Conservation (phyloP, 2,329 filamentous ascomycete species). For the Peltaster fructicola region DNA sequence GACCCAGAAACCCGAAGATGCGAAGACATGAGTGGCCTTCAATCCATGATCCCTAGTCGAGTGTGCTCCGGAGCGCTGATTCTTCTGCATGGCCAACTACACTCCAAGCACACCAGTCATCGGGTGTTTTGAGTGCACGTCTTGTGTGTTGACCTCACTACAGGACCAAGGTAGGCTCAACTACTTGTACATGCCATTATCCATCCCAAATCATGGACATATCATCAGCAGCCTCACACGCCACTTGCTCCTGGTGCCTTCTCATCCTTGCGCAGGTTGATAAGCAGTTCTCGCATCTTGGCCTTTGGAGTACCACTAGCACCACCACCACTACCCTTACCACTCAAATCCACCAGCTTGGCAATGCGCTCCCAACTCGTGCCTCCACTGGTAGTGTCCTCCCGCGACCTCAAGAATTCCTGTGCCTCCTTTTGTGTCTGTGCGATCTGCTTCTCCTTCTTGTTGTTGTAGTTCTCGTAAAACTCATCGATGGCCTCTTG, state of each 20-base stretch:
- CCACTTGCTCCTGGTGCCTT: constrained; percentile 49
- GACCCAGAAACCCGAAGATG: too few relatives aligned
- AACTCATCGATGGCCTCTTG: constrained; percentile 95
- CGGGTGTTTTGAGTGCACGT: too few relatives aligned
- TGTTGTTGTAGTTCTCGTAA: constrained; percentile 98
- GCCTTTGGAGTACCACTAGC: constrained; percentile 86
- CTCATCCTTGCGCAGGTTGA: constrained; percentile 83
- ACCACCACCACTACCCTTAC: constrained; percentile 76
- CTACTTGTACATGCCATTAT: too few relatives aligned
- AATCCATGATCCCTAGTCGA: too few relatives aligned
- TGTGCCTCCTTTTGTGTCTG: constrained; percentile 86
- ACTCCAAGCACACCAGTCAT: too few relatives aligned
- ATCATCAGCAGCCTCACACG: constrained; percentile 13
- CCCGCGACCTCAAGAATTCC: constrained; percentile 71
- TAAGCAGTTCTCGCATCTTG: constrained; percentile 78
- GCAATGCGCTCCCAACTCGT: constrained; percentile 98
- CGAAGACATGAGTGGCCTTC: too few relatives aligned
- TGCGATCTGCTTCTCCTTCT: constrained; percentile 82
- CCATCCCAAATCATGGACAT: constrained; percentile 1
- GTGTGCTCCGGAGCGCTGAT: too few relatives aligned
- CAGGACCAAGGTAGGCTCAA: too few relatives aligned
- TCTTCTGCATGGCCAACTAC: too few relatives aligned
- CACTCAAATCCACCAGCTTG: constrained; percentile 92
- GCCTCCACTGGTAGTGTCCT: constrained; percentile 85
- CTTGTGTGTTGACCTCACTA: too few relatives aligned